phyloP scores from a whole-genome alignment of 1,284 basidiomycete genomes.

The Sporisorium scitamineum region DNA sequence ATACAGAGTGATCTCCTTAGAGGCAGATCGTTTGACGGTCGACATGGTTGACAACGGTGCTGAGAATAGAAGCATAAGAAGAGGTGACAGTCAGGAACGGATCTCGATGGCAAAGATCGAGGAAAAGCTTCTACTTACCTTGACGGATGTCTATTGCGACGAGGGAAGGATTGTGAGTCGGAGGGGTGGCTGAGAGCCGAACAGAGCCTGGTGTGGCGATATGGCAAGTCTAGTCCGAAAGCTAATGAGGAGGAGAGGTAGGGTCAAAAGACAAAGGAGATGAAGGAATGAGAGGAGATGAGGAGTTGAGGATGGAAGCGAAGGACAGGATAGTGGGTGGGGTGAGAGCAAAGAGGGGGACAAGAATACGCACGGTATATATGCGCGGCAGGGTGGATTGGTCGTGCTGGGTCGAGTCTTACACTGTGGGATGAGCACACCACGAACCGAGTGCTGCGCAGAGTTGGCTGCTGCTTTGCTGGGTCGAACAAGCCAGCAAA shows the following conservation, averaged over 20 bases:
- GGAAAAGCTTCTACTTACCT: neutral
- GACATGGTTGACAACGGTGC: constrained; percentile 4
- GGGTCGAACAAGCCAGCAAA: too few relatives aligned
- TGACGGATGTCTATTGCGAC: too few relatives aligned
- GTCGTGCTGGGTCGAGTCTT: constrained; percentile 1
- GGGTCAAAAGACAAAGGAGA: too few relatives aligned
- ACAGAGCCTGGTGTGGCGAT: too few relatives aligned
- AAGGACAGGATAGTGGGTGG: neutral
- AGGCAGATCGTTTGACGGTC: constrained; percentile 6
- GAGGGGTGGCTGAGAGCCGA: too few relatives aligned
- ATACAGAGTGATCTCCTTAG: constrained; percentile 27
- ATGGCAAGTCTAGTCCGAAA: too few relatives aligned
- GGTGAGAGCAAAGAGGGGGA: neutral
- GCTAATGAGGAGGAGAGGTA: too few relatives aligned
- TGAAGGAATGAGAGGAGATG: neutral
- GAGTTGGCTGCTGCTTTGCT: too few relatives aligned
- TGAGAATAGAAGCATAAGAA: neutral
- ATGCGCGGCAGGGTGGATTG: neutral
- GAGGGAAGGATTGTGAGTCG: too few relatives aligned
- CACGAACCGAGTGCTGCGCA: too few relatives aligned
- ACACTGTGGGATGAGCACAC: too few relatives aligned
- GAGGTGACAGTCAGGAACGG: neutral
- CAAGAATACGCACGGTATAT: neutral
- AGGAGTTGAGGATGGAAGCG: neutral
- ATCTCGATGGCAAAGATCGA: neutral